Evolutionary conservation across 257 asterid species (phyloP), one percentile per base, ranked within the genome.

Genomic region (Jacaranda copaia): DNA sequence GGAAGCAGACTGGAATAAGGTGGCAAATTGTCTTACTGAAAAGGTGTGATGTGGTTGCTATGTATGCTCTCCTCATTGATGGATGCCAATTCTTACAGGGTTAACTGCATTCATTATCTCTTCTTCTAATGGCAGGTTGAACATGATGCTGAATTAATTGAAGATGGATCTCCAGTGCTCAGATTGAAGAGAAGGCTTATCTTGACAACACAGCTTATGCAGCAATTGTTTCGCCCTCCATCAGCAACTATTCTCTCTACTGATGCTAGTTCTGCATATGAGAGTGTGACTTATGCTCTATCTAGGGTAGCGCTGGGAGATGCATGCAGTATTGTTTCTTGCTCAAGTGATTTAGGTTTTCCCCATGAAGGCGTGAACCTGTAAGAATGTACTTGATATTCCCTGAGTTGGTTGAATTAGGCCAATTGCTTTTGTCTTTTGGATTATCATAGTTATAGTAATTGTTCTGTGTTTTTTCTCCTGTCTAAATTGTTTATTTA

Each of bases 131-230:
- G 73, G 72, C 82, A 93, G 98, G 84, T 85, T 76, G 91, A 87
- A 68, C 89, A 88, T 59, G 87, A 78, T 19, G 67, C 79, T 63
- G 94, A 88, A 62, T 80, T 85, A 38, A 84, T 70, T 78, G 96
- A 90, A 74, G 93, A 85, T 79, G 92, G 86, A 73, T 80, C 81
- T 53, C 88, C 78, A 52, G 42, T 77, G 80, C 80, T 79, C 77
- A 87, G 81, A 84, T 86, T 93, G 73, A 90, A 82, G 83, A 88
- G 90, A 88, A 88, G 98, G 87, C 91, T 93, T 84, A 64, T 81
- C 57, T 78, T 89, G 85, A 82, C 97, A 48, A 85, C 94, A 36
- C 97, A 88, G 73, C 98, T 93, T 77, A 90, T 89, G 96, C 97
- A 93, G 88, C 95, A 92, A 75, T 77, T 93, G 63, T 61, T 93